These are phyloP conservation scores for Debaryomyces maramus DNA, from an alignment of 805 yeast species.

Conservation along the genomic window DNA sequence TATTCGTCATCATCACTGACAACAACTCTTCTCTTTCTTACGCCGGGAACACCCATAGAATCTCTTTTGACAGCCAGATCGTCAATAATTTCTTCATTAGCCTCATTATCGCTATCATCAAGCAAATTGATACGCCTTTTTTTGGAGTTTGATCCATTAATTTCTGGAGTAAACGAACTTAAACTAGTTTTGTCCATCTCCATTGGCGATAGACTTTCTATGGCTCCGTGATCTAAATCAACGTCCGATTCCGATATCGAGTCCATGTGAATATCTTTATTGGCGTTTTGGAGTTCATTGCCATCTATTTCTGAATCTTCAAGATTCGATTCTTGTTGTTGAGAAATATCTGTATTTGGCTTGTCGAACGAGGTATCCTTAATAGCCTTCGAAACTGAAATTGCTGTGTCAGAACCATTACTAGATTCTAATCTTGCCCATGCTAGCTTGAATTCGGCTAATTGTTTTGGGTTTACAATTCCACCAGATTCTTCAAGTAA, in stretches of 20 bases:
- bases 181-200: background rate
- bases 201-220: background rate
- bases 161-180: background rate
- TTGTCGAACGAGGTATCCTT: slow-evolving; percentile 11
- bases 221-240: background rate
- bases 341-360: background rate
- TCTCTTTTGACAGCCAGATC: slow-evolving; percentile 1
- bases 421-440: slow-evolving; percentile 25
- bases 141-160: background rate
- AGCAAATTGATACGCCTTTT: slow-evolving; percentile 1
- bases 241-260: background rate
- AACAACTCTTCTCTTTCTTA: slow-evolving; percentile 11
- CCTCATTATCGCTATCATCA: slow-evolving; percentile 14
- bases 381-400: slow-evolving; percentile 16
- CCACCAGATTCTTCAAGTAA: slow-evolving; percentile 38
- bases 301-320: background rate
- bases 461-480: slow-evolving; percentile 33
- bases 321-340: slow-evolving; percentile 2
- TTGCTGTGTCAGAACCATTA: slow-evolving; percentile 9
- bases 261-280: background rate
- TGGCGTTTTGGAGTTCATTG: background rate
- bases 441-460: slow-evolving; percentile 30
- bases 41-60: background rate
- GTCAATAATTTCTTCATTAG: slow-evolving; percentile 14
- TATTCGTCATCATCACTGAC: slow-evolving; percentile 23